Evolutionary conservation across 805 yeast species (phyloP), one percentile per base, ranked within the genome.

Genomic region (Candida sphagnicola): DNA sequence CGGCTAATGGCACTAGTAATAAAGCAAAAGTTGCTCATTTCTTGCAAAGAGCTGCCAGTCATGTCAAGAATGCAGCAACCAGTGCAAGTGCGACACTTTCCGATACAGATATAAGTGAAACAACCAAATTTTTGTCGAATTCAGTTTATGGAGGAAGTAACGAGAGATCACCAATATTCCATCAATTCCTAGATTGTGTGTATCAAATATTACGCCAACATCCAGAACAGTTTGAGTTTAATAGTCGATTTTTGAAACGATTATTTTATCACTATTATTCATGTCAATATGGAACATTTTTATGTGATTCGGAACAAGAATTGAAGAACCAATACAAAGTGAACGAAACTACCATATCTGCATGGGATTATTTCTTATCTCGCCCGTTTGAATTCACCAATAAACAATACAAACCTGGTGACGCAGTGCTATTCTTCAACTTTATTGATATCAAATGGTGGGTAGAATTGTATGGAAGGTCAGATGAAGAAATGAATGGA

Each of bases 281-380:
- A 1, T 89, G 98, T 51, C 98, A 93, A 58, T 93, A 89, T 60
- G 98, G 98, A 3, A 80, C 95, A 1, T 93, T 93, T 51, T 57
- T 93, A 38, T 80, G 77, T 48, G 83, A 93, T 53, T 73, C 75
- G 32, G 96, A 93, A 54, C 57, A 61, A 35, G 95, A 87, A 42
- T 50, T 63, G 5, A 62, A 61, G n/a, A 45, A 51, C 16, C 44
- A 48, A 2, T 60, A 67, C 18, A 56, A 69, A 8, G 59, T 78
- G 2, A 56, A 51, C 5, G 49, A 59, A 2, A 65, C 70, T 10
- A 85, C 96, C 0, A 71, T 85, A 24, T 80, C 91, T 11, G 96
- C 85, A 1, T 90, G 98, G 98, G 95, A 90, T 59, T 90, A 93
- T 56, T 91, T 93, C 65, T 69, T 79, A 39, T 85, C 95, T 4